Percentiles rank a stretch among this genome's conserved stretches.
These are phyloP conservation scores for Hypoxylon rubiginosum DNA, from an alignment of 2,329 filamentous ascomycete species.

Conservation along the genomic window DNA sequence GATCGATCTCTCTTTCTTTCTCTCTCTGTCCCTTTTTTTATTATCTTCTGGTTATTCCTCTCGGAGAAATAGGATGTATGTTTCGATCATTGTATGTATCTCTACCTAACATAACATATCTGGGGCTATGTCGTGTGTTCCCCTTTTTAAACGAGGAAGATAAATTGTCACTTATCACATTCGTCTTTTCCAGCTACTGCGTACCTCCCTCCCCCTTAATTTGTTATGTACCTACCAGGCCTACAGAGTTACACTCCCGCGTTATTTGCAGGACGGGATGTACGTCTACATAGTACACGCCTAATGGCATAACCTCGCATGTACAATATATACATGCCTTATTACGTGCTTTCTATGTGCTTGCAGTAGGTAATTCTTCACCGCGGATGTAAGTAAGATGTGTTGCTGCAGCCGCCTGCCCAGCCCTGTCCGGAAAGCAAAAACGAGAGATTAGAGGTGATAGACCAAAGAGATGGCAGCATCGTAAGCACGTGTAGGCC, in stretches of 20 bases:
- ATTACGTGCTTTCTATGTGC: background rate
- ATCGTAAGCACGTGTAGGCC: conserved; percentile 28
- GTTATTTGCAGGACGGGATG: conserved; percentile 3
- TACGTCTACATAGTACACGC: background rate
- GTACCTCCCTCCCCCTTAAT: conserved; percentile 2
- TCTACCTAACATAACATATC: background rate
- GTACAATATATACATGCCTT: background rate
- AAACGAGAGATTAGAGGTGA: background rate
- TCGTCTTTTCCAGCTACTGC: background rate
- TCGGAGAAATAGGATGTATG: conserved; percentile 1
- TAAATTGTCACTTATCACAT: conserved; percentile 4
- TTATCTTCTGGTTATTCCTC: background rate
- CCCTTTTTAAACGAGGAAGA: too few relatives aligned
- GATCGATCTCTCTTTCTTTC: background rate
- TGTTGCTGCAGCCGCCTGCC: background rate
- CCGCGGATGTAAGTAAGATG: conserved; percentile 23
- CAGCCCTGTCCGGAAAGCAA: background rate
- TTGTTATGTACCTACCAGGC: conserved; percentile 1
- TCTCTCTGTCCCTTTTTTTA: background rate
- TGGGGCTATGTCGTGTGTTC: background rate
- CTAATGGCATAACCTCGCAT: background rate
- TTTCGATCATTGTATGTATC: background rate
- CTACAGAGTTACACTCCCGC: conserved; percentile 10
- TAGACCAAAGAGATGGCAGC: conserved; percentile 20
- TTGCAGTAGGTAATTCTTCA: background rate